Conservation (phyloP, 768 basidiomycete species). For the Trametes cinnabarina region DNA sequence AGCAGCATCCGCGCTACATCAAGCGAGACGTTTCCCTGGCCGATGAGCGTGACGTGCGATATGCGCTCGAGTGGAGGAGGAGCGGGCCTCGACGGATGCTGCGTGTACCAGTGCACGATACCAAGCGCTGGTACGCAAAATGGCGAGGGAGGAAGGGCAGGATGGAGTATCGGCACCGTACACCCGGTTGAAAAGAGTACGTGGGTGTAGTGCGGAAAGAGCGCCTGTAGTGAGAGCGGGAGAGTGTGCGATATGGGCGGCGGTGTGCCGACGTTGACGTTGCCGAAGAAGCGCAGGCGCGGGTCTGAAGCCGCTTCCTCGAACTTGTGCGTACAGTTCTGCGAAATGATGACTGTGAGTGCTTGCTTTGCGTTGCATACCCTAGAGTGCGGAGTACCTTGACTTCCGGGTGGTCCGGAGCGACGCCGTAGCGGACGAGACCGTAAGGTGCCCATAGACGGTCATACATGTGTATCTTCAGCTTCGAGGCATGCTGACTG, state of each 20-base stretch:
- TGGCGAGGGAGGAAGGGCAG: constrained; percentile 45
- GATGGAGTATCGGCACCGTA: constrained; percentile 58
- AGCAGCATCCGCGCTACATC: constrained; percentile 91
- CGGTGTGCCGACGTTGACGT: constrained; percentile 58
- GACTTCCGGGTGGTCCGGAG: constrained; percentile 98
- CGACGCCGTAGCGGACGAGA: constrained; percentile 92
- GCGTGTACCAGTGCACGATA: constrained; percentile 96
- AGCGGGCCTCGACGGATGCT: constrained; percentile 66
- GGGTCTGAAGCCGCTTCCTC: constrained; percentile 76
- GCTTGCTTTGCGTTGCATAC: too few species aligned
- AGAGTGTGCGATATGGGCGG: constrained; percentile 52
- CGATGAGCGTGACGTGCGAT: constrained; percentile 78
- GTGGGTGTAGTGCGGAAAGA: constrained; percentile 78
- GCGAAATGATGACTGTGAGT: background rate
- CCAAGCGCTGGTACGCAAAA: constrained; percentile 71
- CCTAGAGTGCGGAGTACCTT: constrained; percentile 57
- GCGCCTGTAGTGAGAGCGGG: constrained; percentile 54
- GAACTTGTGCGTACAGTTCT: constrained; percentile 98
- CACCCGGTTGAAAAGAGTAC: constrained; percentile 87
- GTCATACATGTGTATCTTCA: constrained; percentile 86
- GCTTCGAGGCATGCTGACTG: constrained; percentile 32
- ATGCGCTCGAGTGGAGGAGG: constrained; percentile 64
- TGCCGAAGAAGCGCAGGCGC: constrained; percentile 88
- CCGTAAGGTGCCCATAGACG: constrained; percentile 93
- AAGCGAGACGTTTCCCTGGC: constrained; percentile 93